Percentiles rank a stretch among this genome's conserved stretches.
Conservation (phyloP, 1,284 basidiomycete species). For the Phellinidium pouzarii region DNA sequence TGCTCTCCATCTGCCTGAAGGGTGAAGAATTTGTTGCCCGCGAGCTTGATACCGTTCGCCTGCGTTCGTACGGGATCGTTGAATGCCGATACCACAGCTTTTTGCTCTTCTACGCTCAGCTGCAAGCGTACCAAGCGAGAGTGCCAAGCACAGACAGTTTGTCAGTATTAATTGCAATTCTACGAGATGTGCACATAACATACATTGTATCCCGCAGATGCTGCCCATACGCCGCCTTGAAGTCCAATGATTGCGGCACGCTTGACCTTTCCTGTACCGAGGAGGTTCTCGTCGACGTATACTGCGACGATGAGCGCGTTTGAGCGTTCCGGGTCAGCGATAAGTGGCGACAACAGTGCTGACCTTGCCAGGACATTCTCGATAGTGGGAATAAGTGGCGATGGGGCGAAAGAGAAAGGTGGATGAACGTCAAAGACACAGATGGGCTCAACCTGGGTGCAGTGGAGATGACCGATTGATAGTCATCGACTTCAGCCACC, state of each 20-base stretch:
- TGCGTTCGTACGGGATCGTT: slow-evolving; percentile 38
- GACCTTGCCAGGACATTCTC: slow-evolving; percentile 51
- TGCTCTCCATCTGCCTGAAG: slow-evolving; percentile 53
- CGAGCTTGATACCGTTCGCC: slow-evolving; percentile 62
- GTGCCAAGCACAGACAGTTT: too few species aligned
- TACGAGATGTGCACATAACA: slow-evolving; percentile 26
- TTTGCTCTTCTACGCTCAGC: slow-evolving; percentile 76
- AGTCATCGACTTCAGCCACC: neutral
- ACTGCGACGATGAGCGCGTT: slow-evolving; percentile 35
- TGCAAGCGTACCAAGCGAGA: slow-evolving; percentile 27
- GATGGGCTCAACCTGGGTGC: neutral
- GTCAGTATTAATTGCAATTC: neutral
- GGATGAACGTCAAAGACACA: neutral
- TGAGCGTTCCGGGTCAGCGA: neutral
- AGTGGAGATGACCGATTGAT: slow-evolving; percentile 6
- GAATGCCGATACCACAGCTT: slow-evolving; percentile 54
- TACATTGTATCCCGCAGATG: slow-evolving; percentile 69
- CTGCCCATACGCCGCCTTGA: slow-evolving; percentile 86
- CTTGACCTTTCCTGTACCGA: slow-evolving; percentile 70
- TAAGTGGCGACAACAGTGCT: slow-evolving; percentile 5
- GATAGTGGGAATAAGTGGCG: neutral
- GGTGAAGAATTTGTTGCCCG: slow-evolving; percentile 78
- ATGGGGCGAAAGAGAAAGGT: slow-evolving; percentile 1
- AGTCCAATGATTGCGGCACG: slow-evolving; percentile 84
- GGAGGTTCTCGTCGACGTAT: slow-evolving; percentile 84